Percentiles rank a stretch among this genome's conserved stretches.
phyloP scores from a whole-genome alignment of 306 rosid species.

The Dalbergia cochinchinensis region DNA sequence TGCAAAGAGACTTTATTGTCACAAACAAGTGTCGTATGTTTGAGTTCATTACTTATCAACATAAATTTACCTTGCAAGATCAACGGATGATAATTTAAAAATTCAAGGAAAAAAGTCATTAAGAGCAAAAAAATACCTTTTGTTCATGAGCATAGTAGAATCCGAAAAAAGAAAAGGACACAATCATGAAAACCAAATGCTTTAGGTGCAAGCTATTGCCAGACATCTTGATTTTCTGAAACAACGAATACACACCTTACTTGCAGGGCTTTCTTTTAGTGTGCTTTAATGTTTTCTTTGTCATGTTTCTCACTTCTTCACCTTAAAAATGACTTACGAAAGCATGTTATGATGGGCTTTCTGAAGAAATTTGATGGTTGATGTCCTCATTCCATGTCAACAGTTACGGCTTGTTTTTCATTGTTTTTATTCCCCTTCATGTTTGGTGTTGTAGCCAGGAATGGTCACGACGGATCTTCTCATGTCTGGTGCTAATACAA shows the following conservation, averaged over 20 bases:
- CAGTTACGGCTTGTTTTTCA: conserved; percentile 13
- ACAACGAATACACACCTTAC: background rate
- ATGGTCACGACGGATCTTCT: conserved; percentile 99
- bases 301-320: conserved; percentile 19
- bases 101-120: background rate
- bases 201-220: conserved; percentile 1
- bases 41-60: no score
- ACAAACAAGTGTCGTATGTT: no score
- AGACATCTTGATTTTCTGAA: background rate
- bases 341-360: conserved; percentile 18
- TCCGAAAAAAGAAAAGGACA: background rate
- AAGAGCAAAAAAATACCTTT: background rate
- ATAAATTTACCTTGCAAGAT: no score
- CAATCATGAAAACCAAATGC: background rate
- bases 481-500: conserved; percentile 94
- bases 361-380: conserved; percentile 4
- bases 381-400: conserved; percentile 11
- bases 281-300: conserved; percentile 17
- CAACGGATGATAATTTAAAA: background rate
- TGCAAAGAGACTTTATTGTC: no score
- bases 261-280: conserved; percentile 17
- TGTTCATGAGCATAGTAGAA: background rate
- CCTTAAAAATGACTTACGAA: conserved; percentile 15
- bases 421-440: background rate
- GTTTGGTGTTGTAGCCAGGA: conserved; percentile 80